A percentile compares a stretch with the other conserved stretches of the same genome.
These are phyloP conservation scores for Euphorbia celastroides DNA, from an alignment of 441 rosid genomes.

Conservation along the genomic window DNA sequence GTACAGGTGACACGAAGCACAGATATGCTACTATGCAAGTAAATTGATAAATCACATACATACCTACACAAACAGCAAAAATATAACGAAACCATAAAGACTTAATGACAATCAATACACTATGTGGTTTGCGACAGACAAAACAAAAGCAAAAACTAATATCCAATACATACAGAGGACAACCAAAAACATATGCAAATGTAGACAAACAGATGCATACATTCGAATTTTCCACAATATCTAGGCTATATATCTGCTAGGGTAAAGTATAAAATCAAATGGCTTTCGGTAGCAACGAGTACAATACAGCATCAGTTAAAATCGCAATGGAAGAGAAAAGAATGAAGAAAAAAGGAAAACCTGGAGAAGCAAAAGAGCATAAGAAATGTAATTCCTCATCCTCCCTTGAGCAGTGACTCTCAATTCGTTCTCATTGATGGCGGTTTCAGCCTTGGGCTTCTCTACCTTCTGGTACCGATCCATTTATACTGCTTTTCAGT, in stretches of 20 bases:
- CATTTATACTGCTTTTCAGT: conserved; percentile 14
- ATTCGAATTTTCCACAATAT: background rate
- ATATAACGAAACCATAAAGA: background rate
- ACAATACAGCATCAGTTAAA: background rate
- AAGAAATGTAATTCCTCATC: conserved; percentile 37
- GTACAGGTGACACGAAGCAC: background rate
- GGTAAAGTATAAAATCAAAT: background rate
- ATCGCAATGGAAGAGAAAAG: background rate
- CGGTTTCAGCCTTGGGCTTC: conserved; percentile 32
- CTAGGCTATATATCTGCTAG: background rate
- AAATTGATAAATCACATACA: background rate
- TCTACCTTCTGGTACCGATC: conserved; percentile 35
- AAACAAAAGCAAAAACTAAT: background rate
- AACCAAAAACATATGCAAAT: background rate
- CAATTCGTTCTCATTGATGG: conserved; percentile 31
- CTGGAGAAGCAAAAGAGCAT: conserved; percentile 31
- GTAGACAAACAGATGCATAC: background rate
- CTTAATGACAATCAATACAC: background rate
- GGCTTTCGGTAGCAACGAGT: no score
- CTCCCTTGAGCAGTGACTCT: conserved; percentile 39
- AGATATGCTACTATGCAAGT: background rate
- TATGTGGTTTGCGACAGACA: background rate
- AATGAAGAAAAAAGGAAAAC: no score
- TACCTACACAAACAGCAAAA: background rate
- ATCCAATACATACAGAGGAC: background rate